Percentiles rank a stretch among this genome's conserved stretches.
phyloP scores from a whole-genome alignment of 805 yeast species.

The Candida insectorum region DNA sequence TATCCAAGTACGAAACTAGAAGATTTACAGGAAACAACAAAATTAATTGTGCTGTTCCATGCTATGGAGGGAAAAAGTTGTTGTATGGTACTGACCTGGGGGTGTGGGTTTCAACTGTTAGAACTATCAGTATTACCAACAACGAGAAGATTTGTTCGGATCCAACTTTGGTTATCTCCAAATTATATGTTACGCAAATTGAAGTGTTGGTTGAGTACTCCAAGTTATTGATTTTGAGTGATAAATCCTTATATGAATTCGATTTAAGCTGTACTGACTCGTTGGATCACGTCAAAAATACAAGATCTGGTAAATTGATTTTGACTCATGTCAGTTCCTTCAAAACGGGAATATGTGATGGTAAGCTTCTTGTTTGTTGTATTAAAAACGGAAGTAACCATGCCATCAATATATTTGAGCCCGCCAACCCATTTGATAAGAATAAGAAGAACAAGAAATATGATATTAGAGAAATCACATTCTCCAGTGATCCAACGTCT shows the following conservation, averaged over 20 bases:
- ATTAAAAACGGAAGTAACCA: conserved; percentile 81
- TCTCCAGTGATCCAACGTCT: conserved; percentile 87
- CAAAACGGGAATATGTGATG: conserved; percentile 89
- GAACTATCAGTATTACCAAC: conserved; percentile 49
- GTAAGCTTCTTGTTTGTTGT: conserved; percentile 83
- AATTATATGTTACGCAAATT: conserved; percentile 77
- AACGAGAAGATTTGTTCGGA: conserved; percentile 55
- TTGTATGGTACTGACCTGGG: conserved; percentile 92
- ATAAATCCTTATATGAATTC: conserved; percentile 73
- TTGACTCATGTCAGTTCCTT: conserved; percentile 87
- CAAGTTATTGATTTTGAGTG: conserved; percentile 74
- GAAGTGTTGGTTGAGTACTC: conserved; percentile 92
- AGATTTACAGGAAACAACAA: conserved; percentile 72
- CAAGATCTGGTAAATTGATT: conserved; percentile 70
- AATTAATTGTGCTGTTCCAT: conserved; percentile 88
- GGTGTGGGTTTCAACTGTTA: conserved; percentile 74
- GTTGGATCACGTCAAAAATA: conserved; percentile 46
- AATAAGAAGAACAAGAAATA: conserved; percentile 58
- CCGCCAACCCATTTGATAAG: conserved; percentile 64
- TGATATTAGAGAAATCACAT: conserved; percentile 70
- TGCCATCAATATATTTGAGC: conserved; percentile 82
- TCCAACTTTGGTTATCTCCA: conserved; percentile 73
- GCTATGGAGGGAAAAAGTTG: conserved; percentile 89
- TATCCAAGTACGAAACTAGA: conserved; percentile 69
- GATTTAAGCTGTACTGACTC: conserved; percentile 57